A percentile compares a stretch with the other conserved stretches of the same genome.
phyloP scores from a whole-genome alignment of 768 basidiomycete genomes.

The Boletus reticuloceps region DNA sequence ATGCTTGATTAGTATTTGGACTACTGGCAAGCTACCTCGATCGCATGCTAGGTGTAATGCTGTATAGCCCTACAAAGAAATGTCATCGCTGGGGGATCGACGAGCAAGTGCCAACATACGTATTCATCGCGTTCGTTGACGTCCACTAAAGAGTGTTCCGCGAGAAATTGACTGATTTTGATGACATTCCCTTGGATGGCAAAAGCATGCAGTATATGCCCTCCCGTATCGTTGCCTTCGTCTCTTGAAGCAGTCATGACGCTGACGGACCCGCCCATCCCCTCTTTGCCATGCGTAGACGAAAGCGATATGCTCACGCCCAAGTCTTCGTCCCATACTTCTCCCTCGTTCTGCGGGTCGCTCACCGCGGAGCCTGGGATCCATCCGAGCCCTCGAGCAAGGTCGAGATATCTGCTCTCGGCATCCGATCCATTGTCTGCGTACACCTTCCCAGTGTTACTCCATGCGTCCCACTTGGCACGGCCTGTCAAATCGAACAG shows the following conservation, averaged over 20 bases:
- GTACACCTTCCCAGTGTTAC: slow-evolving; percentile 47
- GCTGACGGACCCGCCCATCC: slow-evolving; percentile 64
- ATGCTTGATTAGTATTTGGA: slow-evolving; percentile 53
- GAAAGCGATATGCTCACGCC: slow-evolving; percentile 22
- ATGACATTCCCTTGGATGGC: slow-evolving; percentile 57
- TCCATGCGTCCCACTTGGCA: slow-evolving; percentile 91
- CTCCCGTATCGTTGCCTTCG: slow-evolving; percentile 39
- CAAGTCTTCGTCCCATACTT: slow-evolving; percentile 46
- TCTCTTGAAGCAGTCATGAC: slow-evolving; percentile 43
- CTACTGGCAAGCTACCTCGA: slow-evolving; percentile 61
- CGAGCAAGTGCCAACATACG: slow-evolving; percentile 45
- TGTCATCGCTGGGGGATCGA: slow-evolving; percentile 2
- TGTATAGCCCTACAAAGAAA: slow-evolving; percentile 69
- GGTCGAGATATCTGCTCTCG: slow-evolving; percentile 63
- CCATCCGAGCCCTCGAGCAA: slow-evolving; percentile 75
- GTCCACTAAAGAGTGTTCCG: slow-evolving; percentile 40
- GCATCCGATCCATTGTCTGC: slow-evolving; percentile 41
- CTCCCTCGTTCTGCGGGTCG: slow-evolving; percentile 20
- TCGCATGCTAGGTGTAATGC: slow-evolving; percentile 86
- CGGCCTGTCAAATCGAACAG: slow-evolving; percentile 77
- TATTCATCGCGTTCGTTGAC: slow-evolving; percentile 68
- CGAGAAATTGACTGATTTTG: slow-evolving; percentile 44
- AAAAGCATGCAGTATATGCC: slow-evolving; percentile 54
- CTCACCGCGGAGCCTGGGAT: slow-evolving; percentile 29
- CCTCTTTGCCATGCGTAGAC: slow-evolving; percentile 27